Conservation (phyloP, 2,329 filamentous ascomycete genomes). For the Cytospora schulzeri region DNA sequence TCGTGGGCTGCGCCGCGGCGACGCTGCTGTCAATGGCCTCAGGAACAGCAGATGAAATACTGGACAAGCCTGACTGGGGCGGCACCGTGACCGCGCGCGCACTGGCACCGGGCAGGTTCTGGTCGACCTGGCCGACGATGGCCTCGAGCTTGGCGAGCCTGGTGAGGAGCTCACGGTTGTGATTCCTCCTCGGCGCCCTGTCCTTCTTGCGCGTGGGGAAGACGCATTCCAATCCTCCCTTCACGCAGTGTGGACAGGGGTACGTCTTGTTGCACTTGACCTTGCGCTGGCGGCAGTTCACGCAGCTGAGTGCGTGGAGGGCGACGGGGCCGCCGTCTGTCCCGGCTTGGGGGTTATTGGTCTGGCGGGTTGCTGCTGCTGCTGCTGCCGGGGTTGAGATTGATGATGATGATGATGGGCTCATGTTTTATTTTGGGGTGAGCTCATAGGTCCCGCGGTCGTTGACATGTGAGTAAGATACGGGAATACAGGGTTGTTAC, state of each 20-base stretch:
- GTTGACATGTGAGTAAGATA: background rate
- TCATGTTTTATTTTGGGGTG: constrained; percentile 16
- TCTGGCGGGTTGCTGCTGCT: too few species aligned
- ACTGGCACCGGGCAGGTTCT: constrained; percentile 31
- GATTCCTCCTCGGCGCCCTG: constrained; percentile 43
- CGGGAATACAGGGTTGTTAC: background rate
- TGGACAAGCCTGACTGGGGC: background rate
- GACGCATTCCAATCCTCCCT: constrained; percentile 49
- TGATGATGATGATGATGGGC: constrained; percentile 2
- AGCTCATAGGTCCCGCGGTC: background rate
- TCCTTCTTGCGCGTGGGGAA: constrained; percentile 49
- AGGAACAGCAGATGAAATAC: too few species aligned
- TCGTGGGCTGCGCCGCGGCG: background rate
- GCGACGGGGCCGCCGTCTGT: too few species aligned
- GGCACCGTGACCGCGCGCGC: background rate
- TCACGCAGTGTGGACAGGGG: constrained; percentile 58
- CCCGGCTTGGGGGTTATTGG: constrained; percentile 11
- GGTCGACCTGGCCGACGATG: constrained; percentile 48
- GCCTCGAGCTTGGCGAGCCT: constrained; percentile 48
- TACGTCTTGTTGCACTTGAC: constrained; percentile 60
- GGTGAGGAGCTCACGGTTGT: constrained; percentile 47
- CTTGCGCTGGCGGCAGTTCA: constrained; percentile 65
- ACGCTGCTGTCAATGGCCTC: background rate
- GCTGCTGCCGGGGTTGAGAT: constrained; percentile 4
- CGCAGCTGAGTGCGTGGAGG: constrained; percentile 49